These are phyloP conservation scores for Vitis rupestris DNA, from an alignment of 164 flowering plant genomes.

Conservation along the genomic window DNA sequence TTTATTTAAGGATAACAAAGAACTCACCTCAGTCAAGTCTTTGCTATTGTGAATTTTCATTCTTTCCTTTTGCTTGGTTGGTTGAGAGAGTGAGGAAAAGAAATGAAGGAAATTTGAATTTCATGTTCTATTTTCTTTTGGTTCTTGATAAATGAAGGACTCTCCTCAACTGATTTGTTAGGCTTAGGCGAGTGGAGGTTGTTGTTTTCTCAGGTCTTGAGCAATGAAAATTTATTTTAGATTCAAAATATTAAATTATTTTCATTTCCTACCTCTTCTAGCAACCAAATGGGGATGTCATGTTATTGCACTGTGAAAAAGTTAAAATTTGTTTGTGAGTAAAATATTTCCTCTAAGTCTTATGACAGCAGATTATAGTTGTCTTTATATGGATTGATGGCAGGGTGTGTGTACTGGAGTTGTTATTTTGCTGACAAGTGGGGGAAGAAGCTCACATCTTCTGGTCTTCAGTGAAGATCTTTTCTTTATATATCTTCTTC, in stretches of 20 bases:
- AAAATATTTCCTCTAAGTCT: not conserved
- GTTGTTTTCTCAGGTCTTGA: no score
- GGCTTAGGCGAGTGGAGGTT: no score
- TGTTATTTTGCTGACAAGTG: constrained; percentile 49
- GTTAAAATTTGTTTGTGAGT: not conserved
- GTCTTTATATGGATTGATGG: constrained; percentile 12
- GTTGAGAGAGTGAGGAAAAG: no score
- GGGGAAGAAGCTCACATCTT: constrained; percentile 65
- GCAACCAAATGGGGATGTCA: no score
- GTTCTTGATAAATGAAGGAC: not conserved
- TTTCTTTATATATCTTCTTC: constrained; percentile 76
- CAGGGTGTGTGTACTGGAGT: constrained; percentile 73
- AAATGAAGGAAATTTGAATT: no score
- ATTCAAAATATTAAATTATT: no score
- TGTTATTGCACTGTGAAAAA: no score
- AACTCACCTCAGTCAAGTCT: no score
- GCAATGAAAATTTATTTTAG: no score
- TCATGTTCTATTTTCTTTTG: not conserved
- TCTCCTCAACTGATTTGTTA: not conserved
- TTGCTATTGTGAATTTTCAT: no score
- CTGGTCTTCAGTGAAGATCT: constrained; percentile 75
- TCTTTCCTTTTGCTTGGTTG: no score
- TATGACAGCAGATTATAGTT: not conserved
- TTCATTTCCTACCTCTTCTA: not conserved
- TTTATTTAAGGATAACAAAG: no score